Conservation (phyloP, 169 alveolate genomes). For the Babesia bigemina region DNA sequence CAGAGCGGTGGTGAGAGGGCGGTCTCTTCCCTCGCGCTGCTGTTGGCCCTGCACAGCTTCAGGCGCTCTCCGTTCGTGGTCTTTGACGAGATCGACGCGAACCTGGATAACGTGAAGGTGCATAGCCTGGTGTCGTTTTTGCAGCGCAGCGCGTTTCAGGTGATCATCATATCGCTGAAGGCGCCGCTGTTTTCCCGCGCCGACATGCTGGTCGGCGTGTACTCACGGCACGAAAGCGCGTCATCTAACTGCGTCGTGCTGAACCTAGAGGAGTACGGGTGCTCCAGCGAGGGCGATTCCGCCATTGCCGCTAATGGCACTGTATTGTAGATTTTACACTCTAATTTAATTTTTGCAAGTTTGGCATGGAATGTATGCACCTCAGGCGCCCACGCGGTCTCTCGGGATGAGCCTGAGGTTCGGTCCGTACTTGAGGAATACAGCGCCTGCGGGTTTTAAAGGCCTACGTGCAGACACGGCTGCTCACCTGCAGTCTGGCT, state of each 20-base stretch:
- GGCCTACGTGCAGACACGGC: neutral
- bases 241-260: constrained; percentile 77
- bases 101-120: constrained; percentile 87
- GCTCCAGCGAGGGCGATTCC: neutral
- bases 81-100: constrained; percentile 93
- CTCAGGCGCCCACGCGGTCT: constrained; percentile 85
- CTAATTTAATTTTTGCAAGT: neutral
- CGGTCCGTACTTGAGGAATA: constrained; percentile 88
- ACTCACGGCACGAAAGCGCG: constrained; percentile 64
- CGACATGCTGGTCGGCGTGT: constrained; percentile 85
- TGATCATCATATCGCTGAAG: constrained; percentile 85
- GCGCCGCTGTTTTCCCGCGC: constrained; percentile 83
- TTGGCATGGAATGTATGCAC: constrained; percentile 1
- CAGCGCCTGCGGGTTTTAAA: constrained; percentile 48
- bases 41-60: constrained; percentile 87
- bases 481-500: constrained; percentile 85
- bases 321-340: neutral
- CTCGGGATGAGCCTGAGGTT: constrained; percentile 89
- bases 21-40: constrained; percentile 90
- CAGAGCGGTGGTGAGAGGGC: constrained; percentile 96
- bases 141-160: constrained; percentile 78
- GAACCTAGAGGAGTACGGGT: constrained; percentile 67
- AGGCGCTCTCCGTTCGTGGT: constrained; percentile 89
- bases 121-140: constrained; percentile 76
- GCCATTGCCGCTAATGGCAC: neutral